A percentile compares a stretch with the other conserved stretches of the same genome.
These are phyloP conservation scores for Darksidea phi DNA, from an alignment of 495 filamentous ascomycete species.

Conservation along the genomic window DNA sequence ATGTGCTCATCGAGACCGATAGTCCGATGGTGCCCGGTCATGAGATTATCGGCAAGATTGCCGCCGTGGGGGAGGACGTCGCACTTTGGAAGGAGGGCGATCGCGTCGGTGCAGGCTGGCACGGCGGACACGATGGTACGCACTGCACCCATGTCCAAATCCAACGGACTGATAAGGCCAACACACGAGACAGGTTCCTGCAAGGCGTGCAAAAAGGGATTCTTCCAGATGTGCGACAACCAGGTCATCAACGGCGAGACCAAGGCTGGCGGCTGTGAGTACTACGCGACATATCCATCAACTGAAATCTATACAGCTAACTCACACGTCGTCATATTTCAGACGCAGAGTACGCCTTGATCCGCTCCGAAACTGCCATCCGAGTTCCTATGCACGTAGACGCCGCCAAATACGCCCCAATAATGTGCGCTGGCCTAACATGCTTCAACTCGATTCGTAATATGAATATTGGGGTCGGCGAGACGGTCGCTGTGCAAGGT, in stretches of 20 bases:
- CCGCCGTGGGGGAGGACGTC: constrained; percentile 40
- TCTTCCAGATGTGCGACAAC: constrained; percentile 50
- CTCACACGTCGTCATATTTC: neutral
- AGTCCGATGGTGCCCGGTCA: constrained; percentile 43
- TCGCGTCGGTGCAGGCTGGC: constrained; percentile 45
- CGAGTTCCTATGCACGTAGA: constrained; percentile 58
- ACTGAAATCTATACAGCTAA: neutral
- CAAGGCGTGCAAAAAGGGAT: constrained; percentile 45
- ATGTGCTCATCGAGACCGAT: constrained; percentile 16
- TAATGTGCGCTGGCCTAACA: constrained; percentile 71
- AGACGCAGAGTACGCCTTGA: constrained; percentile 63
- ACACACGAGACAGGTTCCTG: constrained; percentile 29
- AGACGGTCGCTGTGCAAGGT: constrained; percentile 48
- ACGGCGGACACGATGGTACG: constrained; percentile 50
- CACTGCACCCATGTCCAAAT: too few relatives aligned
- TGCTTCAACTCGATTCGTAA: constrained; percentile 70
- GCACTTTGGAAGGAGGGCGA: constrained; percentile 47
- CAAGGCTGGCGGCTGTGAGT: constrained; percentile 48
- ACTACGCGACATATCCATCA: neutral
- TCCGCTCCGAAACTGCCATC: constrained; percentile 63
- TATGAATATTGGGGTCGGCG: constrained; percentile 57
- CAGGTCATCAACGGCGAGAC: constrained; percentile 44
- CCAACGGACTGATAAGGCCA: too few relatives aligned
- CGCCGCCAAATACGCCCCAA: constrained; percentile 60
- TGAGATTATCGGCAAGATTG: constrained; percentile 45